Evolutionary conservation across 768 basidiomycete species (phyloP), one percentile per base, ranked within the genome.

Genomic region (Suillus discolor): DNA sequence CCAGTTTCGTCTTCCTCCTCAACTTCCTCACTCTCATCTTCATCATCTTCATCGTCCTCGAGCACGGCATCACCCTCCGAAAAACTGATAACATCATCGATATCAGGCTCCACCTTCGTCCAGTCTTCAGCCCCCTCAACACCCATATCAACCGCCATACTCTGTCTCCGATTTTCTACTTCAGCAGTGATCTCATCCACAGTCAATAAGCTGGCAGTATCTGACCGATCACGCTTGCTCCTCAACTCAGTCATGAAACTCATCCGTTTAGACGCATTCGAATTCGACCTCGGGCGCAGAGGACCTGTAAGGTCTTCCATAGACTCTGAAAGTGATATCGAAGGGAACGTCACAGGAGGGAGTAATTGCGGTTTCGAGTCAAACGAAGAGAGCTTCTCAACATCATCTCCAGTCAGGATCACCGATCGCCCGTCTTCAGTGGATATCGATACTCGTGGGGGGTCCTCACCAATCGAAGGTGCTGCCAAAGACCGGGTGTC

Each of bases 181-280:
- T 97, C 92, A 12, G 94, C 96, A 0, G 97, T 98, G 71, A 99
- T 97, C 78, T 99, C 95, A 72, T 99, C 97, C 28, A 99, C 93
- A 0, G 97, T 99, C 77, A 98, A 84, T 71, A 98, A 79, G 70
- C 93, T 95, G 5, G 93, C 94, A 9, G 94, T 94, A 72, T 97
- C 95, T 0, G 92, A 92, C 45, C 85, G 83, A 71, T 97, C 94
- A 25, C 92, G 88, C 74, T 89, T 92, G 75, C 87, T 92, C 66
- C 92, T 83, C 64, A 94, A 75, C 72, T 94, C 93, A 1, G 89
- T 91, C 80, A 92, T 90, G 74, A 87, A 90, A 73, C 93, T 94
- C 81, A 89, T 84, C 6, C 93, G 87, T 69, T 85, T 87, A 49
- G 81, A 85, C 18, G 75, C 79, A 41, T 75, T 79, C 44, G 85